Percentiles rank a stretch among this genome's conserved stretches.
Evolutionary conservation across 2,329 filamentous ascomycete genomes (phyloP).

Genomic region (Monosporascus cannonballus): DNA sequence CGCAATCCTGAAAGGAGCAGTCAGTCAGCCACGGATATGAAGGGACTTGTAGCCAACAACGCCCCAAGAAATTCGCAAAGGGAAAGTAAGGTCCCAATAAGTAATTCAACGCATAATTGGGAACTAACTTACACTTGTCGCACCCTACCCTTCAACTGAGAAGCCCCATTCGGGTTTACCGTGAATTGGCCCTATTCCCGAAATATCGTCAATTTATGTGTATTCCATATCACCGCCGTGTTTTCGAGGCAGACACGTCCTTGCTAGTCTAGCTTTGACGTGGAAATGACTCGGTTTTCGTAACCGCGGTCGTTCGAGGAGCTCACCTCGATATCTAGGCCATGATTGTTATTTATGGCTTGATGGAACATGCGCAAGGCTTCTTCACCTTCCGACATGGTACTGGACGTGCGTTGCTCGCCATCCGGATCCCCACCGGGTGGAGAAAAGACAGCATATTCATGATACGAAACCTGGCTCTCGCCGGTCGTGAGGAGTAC

Average conservation of each 20-base stretch:
- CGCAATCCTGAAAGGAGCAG: slow-evolving; percentile 15
- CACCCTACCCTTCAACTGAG: slow-evolving; percentile 17
- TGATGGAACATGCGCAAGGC: slow-evolving; percentile 21
- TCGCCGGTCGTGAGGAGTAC: slow-evolving; percentile 18
- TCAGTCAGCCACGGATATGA: slow-evolving; percentile 2
- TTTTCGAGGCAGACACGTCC: not conserved
- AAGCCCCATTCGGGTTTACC: slow-evolving; percentile 17
- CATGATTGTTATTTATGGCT: slow-evolving; percentile 18
- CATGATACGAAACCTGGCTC: slow-evolving; percentile 23
- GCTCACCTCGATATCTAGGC: slow-evolving; percentile 22
- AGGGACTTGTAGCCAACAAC: too few species aligned
- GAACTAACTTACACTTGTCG: slow-evolving; percentile 20
- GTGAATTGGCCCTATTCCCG: slow-evolving; percentile 19
- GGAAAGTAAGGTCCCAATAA: too few species aligned
- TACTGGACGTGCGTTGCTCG: slow-evolving; percentile 20
- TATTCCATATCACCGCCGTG: not conserved
- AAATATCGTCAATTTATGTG: slow-evolving; percentile 1
- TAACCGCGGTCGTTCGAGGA: not conserved
- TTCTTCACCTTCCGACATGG: slow-evolving; percentile 22
- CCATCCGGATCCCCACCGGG: slow-evolving; percentile 11
- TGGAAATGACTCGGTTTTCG: not conserved
- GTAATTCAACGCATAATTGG: not conserved
- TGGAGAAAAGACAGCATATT: slow-evolving; percentile 23
- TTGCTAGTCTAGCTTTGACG: not conserved
- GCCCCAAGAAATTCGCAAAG: too few species aligned